Conservation (phyloP, 768 basidiomycete genomes). For the Collybia sordida region DNA sequence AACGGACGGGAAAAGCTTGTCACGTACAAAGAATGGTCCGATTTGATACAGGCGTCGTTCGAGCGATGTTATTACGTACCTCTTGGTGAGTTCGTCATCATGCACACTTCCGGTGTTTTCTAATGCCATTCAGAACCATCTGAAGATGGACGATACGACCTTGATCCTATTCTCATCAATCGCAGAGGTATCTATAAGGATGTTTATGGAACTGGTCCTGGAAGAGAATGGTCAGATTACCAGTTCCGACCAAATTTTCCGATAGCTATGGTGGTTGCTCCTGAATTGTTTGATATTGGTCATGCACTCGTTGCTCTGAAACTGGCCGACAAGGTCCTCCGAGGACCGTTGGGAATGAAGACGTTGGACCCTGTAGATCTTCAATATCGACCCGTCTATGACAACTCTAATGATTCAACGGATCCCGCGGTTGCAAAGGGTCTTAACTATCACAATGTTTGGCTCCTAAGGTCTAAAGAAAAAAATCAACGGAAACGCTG, state of each 20-base stretch:
- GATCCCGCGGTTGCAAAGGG: constrained; percentile 89
- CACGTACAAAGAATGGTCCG: constrained; percentile 89
- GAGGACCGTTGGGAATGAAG: constrained; percentile 95
- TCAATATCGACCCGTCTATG: constrained; percentile 90
- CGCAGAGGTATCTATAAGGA: constrained; percentile 98
- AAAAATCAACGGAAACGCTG: neutral
- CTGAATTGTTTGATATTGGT: constrained; percentile 83
- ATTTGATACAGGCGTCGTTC: constrained; percentile 82
- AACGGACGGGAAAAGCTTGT: constrained; percentile 66
- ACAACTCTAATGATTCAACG: constrained; percentile 90
- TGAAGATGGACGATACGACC: constrained; percentile 68
- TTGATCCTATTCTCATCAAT: constrained; percentile 73
- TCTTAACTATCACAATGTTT: constrained; percentile 88
- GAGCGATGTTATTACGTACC: constrained; percentile 93
- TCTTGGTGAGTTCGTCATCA: constrained; percentile 41
- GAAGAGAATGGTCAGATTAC: constrained; percentile 96
- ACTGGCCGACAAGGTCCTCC: constrained; percentile 77
- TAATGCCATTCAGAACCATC: constrained; percentile 50
- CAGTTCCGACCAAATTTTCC: constrained; percentile 93
- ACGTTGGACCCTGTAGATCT: constrained; percentile 86
- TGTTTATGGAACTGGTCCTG: constrained; percentile 85
- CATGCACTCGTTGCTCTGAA: constrained; percentile 80
- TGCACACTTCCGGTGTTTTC: neutral
- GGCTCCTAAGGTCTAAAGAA: constrained; percentile 16
- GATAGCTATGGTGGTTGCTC: constrained; percentile 95